Evolutionary conservation across 2,329 filamentous ascomycete species (phyloP), one percentile per base, ranked within the genome.

Genomic region (Camillea tinctor): DNA sequence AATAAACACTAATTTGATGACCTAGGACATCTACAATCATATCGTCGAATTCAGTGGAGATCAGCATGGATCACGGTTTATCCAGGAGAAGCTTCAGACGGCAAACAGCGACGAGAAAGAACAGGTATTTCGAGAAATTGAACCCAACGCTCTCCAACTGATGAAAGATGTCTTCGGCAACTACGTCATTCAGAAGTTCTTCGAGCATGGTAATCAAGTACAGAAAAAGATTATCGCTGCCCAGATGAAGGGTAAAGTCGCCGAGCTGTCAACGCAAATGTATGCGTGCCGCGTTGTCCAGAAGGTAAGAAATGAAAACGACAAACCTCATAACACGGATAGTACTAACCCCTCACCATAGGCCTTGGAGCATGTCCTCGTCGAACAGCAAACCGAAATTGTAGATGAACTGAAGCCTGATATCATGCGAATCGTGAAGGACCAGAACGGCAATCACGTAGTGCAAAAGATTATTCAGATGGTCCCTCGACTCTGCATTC

Each of bases 141-240:
- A 91, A 68, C 85, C 88, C 0, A 95, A 99, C 66, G 87, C 90
- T 1, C 76, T 96, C 26, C 92, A 94, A 71, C 80, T 99, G 53
- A 97, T 97, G 92, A 94, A 89, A 52, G 95, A 98, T 73, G 89
- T 98, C 0, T 99, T 97, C 72, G 95, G 95, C 57, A 99, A 99
- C 75, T 99, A 98, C 72, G 95, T 99, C 40, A 93, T 98, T 48
- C 95, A 99, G 72, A 98, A 97, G 74, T 88, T 98, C 72, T 97
- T 98, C 64, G 94, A 98, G 73, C 92, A 98, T 73, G 94, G 95
- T 48, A 96, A 92, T 67, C 93, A 97, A 75, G 84, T 88, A 0
- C 95, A 99, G 78, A 99, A 99, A 80, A 93, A 89, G 75, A 83
- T 90, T 2, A 77, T 99, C 50, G 93, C 92, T 0, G 87, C 88